Evolutionary conservation across 805 yeast species (phyloP), one percentile per base, ranked within the genome.

Genomic region (Phaffomyces antillensis): DNA sequence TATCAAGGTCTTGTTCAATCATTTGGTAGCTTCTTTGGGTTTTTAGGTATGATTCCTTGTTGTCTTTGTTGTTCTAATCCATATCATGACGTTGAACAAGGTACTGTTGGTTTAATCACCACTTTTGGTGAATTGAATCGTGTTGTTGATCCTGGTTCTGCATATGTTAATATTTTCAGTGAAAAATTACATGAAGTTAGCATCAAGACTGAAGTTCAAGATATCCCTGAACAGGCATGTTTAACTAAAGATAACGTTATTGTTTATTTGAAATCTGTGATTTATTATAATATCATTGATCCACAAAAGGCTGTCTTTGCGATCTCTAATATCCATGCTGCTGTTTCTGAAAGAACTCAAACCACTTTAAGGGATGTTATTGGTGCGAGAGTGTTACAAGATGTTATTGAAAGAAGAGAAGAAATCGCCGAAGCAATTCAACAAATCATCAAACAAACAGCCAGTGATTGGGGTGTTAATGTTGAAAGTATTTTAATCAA

Each of bases 311-410:
- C 88, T 16, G 66, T 72, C 42, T 81, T 73, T 54, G 76, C 80
- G 28, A 77, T 82, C 50, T 61, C 68, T 31, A 62, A 77, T 54
- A 75, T 82, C 46, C 70, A 71, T 47, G 63, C 61, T 37, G 83
- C 88, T 16, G 69, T 82, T 43, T 63, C 70, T 43, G 87, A 81
- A 59, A 70, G 87, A 58, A 81, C 87, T 6, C 86, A 81, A 62
- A 82, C 86, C 37, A 82, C 89, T 4, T 65, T 82, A 56, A 71
- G 89, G 60, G 86, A 81, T 52, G 89, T 82, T 20, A 73, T 81
- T 44, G 89, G 89, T 50, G 69, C 81, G 31, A 64, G 86, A 41
- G 70, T 68, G 18, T 66, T 82, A 54, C 89, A 82, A 64, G 88
- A 82, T 52, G 83, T 81, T 20, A 81, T 82, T 54, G 88, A 82